A percentile compares a stretch with the other conserved stretches of the same genome.
Conservation (phyloP, 495 filamentous ascomycete species). For the Penicillium canescens region DNA sequence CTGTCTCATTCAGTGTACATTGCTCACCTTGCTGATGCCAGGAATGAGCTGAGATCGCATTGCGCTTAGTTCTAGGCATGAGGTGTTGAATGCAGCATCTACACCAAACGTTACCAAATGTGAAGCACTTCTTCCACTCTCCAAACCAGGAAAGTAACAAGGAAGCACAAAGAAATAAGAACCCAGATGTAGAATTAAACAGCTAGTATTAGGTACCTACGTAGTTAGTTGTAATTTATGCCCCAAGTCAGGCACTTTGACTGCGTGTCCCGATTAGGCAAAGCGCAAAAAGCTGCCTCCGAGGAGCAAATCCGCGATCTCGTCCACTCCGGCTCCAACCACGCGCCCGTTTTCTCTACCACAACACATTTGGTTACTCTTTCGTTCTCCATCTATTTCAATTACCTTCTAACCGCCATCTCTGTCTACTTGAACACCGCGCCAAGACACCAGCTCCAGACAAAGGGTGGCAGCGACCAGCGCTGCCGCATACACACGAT, state of each 20-base stretch:
- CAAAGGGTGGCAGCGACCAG: constrained; percentile 22
- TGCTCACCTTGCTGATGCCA: background rate
- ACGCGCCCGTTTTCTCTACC: constrained; percentile 3
- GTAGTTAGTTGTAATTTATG: background rate
- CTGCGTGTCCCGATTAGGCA: constrained; percentile 33
- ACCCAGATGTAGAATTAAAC: background rate
- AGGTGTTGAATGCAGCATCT: background rate
- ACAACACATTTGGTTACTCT: background rate
- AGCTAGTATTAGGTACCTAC: background rate
- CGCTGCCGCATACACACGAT: constrained; percentile 41
- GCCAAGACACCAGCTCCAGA: constrained; percentile 11
- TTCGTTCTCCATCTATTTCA: background rate
- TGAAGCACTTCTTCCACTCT: constrained; percentile 11
- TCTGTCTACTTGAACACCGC: background rate
- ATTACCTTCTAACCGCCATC: background rate
- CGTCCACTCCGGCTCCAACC: constrained; percentile 9
- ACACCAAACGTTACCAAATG: constrained; percentile 4
- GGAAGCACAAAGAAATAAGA: background rate
- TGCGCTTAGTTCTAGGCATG: background rate
- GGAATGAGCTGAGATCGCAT: background rate
- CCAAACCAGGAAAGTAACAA: background rate
- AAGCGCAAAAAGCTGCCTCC: constrained; percentile 34
- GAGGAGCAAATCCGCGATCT: constrained; percentile 26
- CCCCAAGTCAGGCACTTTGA: background rate
- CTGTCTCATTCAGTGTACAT: background rate